Percentiles rank a stretch among this genome's conserved stretches.
Evolutionary conservation across 352 stramenopile genomes (phyloP).

Genomic region (Pythium oligandrum): DNA sequence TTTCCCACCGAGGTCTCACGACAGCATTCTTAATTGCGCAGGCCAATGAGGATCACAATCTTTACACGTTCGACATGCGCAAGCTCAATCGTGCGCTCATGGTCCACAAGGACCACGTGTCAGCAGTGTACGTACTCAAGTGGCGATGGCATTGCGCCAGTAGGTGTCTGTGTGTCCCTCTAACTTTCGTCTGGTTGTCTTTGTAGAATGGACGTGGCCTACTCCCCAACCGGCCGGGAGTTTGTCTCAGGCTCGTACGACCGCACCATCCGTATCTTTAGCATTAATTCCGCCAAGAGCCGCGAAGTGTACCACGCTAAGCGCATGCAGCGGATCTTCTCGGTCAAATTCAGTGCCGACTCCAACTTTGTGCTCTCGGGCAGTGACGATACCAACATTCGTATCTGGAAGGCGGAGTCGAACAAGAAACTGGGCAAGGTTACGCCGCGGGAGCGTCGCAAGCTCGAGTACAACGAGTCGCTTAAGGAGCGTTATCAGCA

Average conservation of each 20-base stretch:
- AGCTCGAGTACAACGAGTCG: conserved; percentile 95
- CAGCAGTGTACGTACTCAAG: conserved; percentile 83
- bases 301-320: conserved; percentile 97
- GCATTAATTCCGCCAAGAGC: conserved; percentile 75
- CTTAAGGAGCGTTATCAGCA: conserved; percentile 95
- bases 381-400: conserved; percentile 99
- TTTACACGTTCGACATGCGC: conserved; percentile 99
- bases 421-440: conserved; percentile 93
- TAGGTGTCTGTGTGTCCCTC: conserved; percentile 3
- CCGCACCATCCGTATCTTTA: conserved; percentile 98
- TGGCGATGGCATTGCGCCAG: no score
- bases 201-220: conserved; percentile 93
- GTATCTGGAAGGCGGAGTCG: conserved; percentile 97
- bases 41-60: conserved; percentile 99
- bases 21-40: conserved; percentile 10
- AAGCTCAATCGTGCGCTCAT: conserved; percentile 92
- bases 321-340: conserved; percentile 97
- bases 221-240: conserved; percentile 96
- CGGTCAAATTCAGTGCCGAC: conserved; percentile 84
- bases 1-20: conserved; percentile 1
- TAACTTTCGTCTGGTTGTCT: neutral
- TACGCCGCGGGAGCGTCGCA: conserved; percentile 77
- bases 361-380: conserved; percentile 97
- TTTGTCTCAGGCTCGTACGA: conserved; percentile 99
- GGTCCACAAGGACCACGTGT: conserved; percentile 99